Percentiles rank a stretch among this genome's conserved stretches.
These are phyloP conservation scores for Tylopilus sp. DNA, from an alignment of 1,284 basidiomycete species.

Conservation along the genomic window DNA sequence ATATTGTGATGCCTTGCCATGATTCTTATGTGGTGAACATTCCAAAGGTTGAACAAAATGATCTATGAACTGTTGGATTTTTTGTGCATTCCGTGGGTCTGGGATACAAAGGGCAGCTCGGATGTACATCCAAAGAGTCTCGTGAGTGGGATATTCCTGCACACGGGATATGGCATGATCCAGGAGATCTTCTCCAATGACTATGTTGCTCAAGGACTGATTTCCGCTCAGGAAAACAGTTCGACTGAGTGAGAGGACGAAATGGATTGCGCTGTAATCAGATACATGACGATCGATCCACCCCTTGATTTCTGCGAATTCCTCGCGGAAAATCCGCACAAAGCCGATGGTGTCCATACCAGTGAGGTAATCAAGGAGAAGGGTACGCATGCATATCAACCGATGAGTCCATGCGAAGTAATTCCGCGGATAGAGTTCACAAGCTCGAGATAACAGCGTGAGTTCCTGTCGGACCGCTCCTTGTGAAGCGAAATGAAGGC, in stretches of 20 bases:
- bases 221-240: conserved; percentile 5
- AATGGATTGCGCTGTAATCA: conserved; percentile 63
- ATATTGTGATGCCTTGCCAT: conserved; percentile 2
- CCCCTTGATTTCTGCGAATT: conserved; percentile 36
- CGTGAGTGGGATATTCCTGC: conserved; percentile 49
- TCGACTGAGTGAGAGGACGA: conserved; percentile 40
- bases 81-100: background rate
- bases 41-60: conserved; percentile 22
- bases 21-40: background rate
- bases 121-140: conserved; percentile 60
- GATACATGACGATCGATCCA: conserved; percentile 65
- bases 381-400: conserved; percentile 41
- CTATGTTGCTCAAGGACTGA: background rate
- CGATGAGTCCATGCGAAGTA: conserved; percentile 69
- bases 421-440: conserved; percentile 62
- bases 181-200: conserved; percentile 9
- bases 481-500: conserved; percentile 24
- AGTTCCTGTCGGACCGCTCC: conserved; percentile 46
- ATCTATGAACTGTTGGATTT: conserved; percentile 11
- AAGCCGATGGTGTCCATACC: conserved; percentile 21
- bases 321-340: conserved; percentile 37
- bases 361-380: conserved; percentile 9
- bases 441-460: conserved; percentile 44
- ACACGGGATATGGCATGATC: conserved; percentile 50
- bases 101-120: conserved; percentile 5